Base-by-base conservation (phyloP, 1,139 yeast species). In the Lodderomyces orthopsilosis region DNA sequence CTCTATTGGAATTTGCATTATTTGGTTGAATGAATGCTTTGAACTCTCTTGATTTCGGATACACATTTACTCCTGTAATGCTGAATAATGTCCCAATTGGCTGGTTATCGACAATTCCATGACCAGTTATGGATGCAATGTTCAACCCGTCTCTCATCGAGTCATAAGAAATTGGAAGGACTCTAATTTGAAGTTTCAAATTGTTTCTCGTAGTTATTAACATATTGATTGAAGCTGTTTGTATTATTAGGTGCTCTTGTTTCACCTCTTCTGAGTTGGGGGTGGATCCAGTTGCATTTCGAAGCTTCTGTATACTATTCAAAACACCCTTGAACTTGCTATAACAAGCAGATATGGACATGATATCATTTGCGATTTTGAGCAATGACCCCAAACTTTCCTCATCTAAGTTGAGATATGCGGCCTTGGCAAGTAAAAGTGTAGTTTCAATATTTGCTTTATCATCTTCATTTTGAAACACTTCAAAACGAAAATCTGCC, bases 401-500 rank as follows among this genome's bases (percentile, higher is more conserved):
- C 2, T 55, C 37, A 41, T 74, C 70, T 8, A 79, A 45, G n/a
- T 56, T 47, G 1, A 77, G 13, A 2, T 42, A 37, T 0, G 75
- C 69, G 0, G 62, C 57, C 47, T 80, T 80, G 0, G 82, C 70
- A 28, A 77, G 59, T 22, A 79, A 59, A 0, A 74, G 38, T 0
- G 82, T 77, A 14, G 69, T 55, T 41, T 74, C 77, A 6, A 55
- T 46, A 15, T 58, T 55, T 24, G 47, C 19, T 9, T 50, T 51
- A 9, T 55, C 52, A n/a, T 59, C 63, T 1, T 42, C 34, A 32
- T 62, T 63, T 18, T 58, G 52, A 41, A 70, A 68, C n/a, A 71
- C 49, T 51, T 81, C 85, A 53, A 81, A 77, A 19, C 82, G 57
- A 1, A 81, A 44, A 51, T 81, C 86, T 4, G 77, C 74, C 39